Evolutionary conservation across 305 asterid genomes (phyloP), one percentile per base, ranked within the genome.

Genomic region (Fraxinus nigra): DNA sequence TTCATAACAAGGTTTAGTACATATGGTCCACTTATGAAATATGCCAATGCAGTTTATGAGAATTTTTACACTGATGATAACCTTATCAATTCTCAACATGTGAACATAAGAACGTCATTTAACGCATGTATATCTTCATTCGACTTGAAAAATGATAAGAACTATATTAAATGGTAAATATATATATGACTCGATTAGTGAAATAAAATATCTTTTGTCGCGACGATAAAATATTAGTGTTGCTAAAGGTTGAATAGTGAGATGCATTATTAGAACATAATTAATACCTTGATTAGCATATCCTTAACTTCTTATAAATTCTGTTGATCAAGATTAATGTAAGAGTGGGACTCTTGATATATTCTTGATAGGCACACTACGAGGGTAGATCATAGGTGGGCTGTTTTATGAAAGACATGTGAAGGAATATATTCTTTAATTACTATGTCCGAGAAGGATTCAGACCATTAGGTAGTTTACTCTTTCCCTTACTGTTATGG

Each of bases 261-360:
- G 18, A 14, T 22, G 10, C 33, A 26, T 63, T 26, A 63, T 24
- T 63, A 26, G 72, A 9, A 22, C 32, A 61, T 61, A 8, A 61
- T 61, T 61, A 63, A 22, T 24, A 4, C 10, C 14, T 8, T 63
- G 18, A 65, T 26, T 65, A 65, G 18, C 73, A 65, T 10, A 24
- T 67, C 37, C 37, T 67, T 13, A 46, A 11, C 79, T 46, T 22
- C 28, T 74, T 61, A 46, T 54, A 43, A 72, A 40, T 83, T 63
- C 48, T 77, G 72, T 72, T 85, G 80, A 24, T 10, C 22, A 9
- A n/a, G 84, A 48, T 13, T 67, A 33, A 43, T 5, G 35, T 34
- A 46, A 16, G 37, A 20, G 87, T 84, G 87, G 87, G 86, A 22
- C 79, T 80, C 32, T 7, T 54, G 2, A 82, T 82, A 84, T 87